A percentile compares a stretch with the other conserved stretches of the same genome.
Conservation (phyloP, 352 stramenopile genomes). For the Pythium oligandrum region DNA sequence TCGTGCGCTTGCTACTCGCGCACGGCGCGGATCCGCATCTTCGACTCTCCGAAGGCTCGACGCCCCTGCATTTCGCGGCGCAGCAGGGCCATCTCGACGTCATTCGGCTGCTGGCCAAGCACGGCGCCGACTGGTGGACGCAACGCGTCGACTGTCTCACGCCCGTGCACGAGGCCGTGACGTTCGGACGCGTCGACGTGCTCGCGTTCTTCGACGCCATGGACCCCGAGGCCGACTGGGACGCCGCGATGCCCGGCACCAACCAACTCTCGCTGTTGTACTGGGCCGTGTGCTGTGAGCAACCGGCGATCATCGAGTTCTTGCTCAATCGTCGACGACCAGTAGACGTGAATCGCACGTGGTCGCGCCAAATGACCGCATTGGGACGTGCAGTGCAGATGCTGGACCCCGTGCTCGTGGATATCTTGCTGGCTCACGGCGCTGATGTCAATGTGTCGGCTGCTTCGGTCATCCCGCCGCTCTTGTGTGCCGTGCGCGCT, state of each 20-base stretch:
- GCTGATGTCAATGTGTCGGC: not conserved
- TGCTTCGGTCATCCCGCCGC: not conserved
- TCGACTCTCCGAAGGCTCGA: not conserved
- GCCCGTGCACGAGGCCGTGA: not conserved
- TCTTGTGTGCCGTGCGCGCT: not conserved
- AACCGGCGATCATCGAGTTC: not conserved
- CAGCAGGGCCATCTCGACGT: not conserved
- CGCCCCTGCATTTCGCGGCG: not conserved
- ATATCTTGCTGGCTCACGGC: not conserved
- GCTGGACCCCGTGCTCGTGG: not conserved
- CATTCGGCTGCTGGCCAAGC: not conserved
- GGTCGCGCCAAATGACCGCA: not conserved
- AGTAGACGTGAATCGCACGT: not conserved
- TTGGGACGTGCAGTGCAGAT: not conserved
- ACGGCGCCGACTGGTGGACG: not conserved
- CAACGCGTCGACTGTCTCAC: not conserved
- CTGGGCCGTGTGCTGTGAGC: not conserved
- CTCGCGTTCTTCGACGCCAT: not conserved
- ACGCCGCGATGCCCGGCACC: not conserved
- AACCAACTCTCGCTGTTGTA: not conserved
- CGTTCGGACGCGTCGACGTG: not conserved
- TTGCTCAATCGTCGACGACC: not conserved
- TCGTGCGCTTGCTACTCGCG: too few relatives aligned
- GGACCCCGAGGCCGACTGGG: not conserved
- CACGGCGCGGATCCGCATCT: too few relatives aligned